Conservation (phyloP, 257 asterid genomes). For the Echites panduratus region DNA sequence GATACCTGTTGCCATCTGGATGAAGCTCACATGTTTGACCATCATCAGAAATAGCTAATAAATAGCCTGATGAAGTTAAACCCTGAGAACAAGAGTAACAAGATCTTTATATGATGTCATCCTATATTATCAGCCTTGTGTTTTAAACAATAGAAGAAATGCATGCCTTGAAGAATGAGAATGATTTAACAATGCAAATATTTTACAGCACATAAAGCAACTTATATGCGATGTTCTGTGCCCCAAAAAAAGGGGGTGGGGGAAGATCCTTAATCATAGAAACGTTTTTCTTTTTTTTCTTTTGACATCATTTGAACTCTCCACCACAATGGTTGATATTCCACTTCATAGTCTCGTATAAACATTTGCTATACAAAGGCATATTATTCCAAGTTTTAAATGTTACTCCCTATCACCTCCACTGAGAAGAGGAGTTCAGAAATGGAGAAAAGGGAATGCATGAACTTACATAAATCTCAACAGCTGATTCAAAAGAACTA, state of each 20-base stretch:
- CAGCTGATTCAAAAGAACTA: background rate
- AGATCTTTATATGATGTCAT: background rate
- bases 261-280: background rate
- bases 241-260: background rate
- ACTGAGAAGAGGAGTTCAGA: background rate
- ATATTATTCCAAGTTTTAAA: background rate
- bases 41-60: constrained; percentile 62
- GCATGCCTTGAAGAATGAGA: background rate
- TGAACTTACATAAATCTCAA: background rate
- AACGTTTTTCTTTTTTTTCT: background rate
- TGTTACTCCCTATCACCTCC: background rate
- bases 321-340: background rate
- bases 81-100: constrained; percentile 43
- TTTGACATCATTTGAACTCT: background rate
- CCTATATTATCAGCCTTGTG: constrained; percentile 9
- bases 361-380: background rate
- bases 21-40: constrained; percentile 89
- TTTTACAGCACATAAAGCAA: background rate
- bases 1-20: constrained; percentile 95
- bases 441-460: background rate
- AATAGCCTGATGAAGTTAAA: constrained; percentile 63
- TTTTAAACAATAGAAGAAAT: background rate
- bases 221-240: background rate
- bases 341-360: background rate
- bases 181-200: background rate